Evolutionary conservation across 306 rosid species (phyloP).

Genomic region (Rosa chinensis): DNA sequence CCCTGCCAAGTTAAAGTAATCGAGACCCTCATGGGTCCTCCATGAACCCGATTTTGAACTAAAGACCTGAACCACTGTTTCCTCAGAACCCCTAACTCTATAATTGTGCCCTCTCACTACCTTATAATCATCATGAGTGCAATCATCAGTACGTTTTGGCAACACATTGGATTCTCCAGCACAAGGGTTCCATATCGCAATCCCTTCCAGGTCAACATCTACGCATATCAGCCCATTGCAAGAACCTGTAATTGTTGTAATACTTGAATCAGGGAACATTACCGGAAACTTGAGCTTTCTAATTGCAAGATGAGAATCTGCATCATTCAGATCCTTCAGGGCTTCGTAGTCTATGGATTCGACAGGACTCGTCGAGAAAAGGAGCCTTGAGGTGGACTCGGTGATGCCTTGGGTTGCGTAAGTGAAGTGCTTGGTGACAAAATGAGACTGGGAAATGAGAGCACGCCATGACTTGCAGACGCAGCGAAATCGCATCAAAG

Average conservation of each 20-base stretch:
- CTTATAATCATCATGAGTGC: not conserved
- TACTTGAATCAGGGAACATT: too few species aligned
- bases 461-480: not conserved
- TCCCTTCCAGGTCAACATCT: too few species aligned
- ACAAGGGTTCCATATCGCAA: not conserved
- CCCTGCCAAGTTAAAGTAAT: too few species aligned
- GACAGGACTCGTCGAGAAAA: not conserved
- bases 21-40: not conserved
- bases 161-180: not conserved
- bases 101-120: not conserved
- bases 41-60: not conserved
- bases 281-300: too few species aligned
- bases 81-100: not conserved
- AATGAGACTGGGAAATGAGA: not conserved
- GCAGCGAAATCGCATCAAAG: not conserved
- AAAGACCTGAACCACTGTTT: not conserved
- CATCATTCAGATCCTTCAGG: too few species aligned
- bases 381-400: not conserved
- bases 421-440: not conserved
- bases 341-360: too few species aligned
- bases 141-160: not conserved
- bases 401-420: not conserved
- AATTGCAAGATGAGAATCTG: too few species aligned
- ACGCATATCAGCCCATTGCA: too few species aligned
- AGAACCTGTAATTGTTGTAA: too few species aligned